Evolutionary conservation across 1,284 basidiomycete species (phyloP).

Genomic region (Ustilago vetiveriae): DNA sequence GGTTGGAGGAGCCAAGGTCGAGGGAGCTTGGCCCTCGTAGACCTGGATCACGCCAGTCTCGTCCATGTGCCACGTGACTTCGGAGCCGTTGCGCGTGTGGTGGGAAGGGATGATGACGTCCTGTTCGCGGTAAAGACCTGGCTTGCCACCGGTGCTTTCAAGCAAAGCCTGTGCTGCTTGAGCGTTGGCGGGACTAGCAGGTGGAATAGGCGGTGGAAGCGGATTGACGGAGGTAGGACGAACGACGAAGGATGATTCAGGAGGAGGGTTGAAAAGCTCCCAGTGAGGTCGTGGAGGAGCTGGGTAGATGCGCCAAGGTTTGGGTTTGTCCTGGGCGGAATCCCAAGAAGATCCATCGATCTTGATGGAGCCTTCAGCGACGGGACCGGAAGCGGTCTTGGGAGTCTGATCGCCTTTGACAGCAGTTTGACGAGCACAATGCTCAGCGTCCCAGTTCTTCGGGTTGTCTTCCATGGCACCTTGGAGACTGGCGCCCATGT

Average conservation of each 20-base stretch:
- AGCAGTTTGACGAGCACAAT: slow-evolving; percentile 48
- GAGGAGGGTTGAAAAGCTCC: slow-evolving; percentile 65
- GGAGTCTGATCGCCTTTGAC: slow-evolving; percentile 5
- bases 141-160: slow-evolving; percentile 63
- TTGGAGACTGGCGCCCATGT: slow-evolving; percentile 63
- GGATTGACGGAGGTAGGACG: slow-evolving; percentile 53
- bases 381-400: slow-evolving; percentile 6
- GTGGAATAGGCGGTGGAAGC: slow-evolving; percentile 61
- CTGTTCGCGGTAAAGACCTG: slow-evolving; percentile 57
- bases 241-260: slow-evolving; percentile 61
- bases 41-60: slow-evolving; percentile 64
- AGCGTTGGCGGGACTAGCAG: slow-evolving; percentile 64
- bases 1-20: slow-evolving; percentile 20
- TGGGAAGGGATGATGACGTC: slow-evolving; percentile 51
- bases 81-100: slow-evolving; percentile 37
- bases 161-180: slow-evolving; percentile 62
- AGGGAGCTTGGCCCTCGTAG: slow-evolving; percentile 45
- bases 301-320: slow-evolving; percentile 66
- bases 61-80: slow-evolving; percentile 56
- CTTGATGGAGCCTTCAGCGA: slow-evolving; percentile 44
- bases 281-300: slow-evolving; percentile 66
- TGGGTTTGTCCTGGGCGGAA: slow-evolving; percentile 35
- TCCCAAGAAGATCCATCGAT: slow-evolving; percentile 61
- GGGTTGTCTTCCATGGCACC: slow-evolving; percentile 64
- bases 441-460: slow-evolving; percentile 67